A percentile compares a stretch with the other conserved stretches of the same genome.
These are phyloP conservation scores for Ceriops zippeliana DNA, from an alignment of 345 rosid species.

Conservation along the genomic window DNA sequence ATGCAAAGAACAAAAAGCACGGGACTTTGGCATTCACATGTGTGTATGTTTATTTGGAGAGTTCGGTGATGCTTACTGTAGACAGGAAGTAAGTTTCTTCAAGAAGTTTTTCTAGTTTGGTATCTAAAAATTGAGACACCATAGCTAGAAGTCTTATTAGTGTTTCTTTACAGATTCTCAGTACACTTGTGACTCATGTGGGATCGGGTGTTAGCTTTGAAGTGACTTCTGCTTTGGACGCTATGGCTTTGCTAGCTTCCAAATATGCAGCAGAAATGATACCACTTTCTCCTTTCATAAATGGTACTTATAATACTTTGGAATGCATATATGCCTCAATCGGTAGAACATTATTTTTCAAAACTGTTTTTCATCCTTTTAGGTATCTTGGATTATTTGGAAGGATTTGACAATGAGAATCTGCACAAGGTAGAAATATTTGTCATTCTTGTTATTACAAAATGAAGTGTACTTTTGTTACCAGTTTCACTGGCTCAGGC, in stretches of 20 bases:
- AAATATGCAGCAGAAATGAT: constrained; percentile 57
- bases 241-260: constrained; percentile 53
- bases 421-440: constrained; percentile 54
- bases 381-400: constrained; percentile 92
- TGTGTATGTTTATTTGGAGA: constrained; percentile 63
- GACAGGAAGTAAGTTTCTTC: constrained; percentile 62
- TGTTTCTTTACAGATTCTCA: constrained; percentile 55
- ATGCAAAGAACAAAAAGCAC: constrained; percentile 75
- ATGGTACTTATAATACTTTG: constrained; percentile 40
- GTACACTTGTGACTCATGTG: constrained; percentile 76
- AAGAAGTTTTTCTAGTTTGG: neutral
- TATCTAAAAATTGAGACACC: constrained; percentile 1
- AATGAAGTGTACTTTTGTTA: neutral
- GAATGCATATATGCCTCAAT: neutral
- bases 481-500: constrained; percentile 15
- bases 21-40: constrained; percentile 59
- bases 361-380: constrained; percentile 16
- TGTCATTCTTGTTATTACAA: constrained; percentile 14
- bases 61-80: constrained; percentile 52
- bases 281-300: constrained; percentile 72
- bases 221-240: constrained; percentile 70
- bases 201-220: constrained; percentile 73
- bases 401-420: constrained; percentile 63
- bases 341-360: neutral
- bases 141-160: constrained; percentile 10